These are phyloP conservation scores for Peziza echinospora DNA, from an alignment of 495 filamentous ascomycete genomes.

Conservation along the genomic window DNA sequence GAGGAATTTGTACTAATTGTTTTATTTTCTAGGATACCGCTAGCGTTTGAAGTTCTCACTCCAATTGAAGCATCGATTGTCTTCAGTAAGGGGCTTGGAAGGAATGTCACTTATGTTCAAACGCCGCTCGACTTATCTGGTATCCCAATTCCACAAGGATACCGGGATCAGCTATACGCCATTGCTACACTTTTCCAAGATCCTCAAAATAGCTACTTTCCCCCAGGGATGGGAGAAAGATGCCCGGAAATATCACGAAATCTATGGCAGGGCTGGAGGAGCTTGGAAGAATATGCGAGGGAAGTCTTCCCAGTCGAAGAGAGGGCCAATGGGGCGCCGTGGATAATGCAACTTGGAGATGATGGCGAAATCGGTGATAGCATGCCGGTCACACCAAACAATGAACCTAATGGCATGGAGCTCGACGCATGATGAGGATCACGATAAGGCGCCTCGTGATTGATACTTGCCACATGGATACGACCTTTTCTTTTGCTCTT, in stretches of 20 bases:
- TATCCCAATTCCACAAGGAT: constrained; percentile 70
- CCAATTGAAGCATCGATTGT: constrained; percentile 59
- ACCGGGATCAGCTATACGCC: constrained; percentile 66
- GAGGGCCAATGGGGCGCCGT: constrained; percentile 72
- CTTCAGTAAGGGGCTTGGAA: constrained; percentile 55
- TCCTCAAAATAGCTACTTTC: constrained; percentile 46
- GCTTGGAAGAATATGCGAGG: constrained; percentile 84
- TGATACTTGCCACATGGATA: too few species aligned
- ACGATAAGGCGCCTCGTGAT: too few species aligned
- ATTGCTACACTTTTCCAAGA: constrained; percentile 41
- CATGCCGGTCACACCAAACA: background rate
- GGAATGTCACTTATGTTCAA: constrained; percentile 53
- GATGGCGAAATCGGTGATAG: constrained; percentile 15
- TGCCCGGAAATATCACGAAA: constrained; percentile 45
- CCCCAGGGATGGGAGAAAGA: constrained; percentile 30
- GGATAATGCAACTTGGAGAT: constrained; percentile 41
- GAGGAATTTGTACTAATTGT: background rate
- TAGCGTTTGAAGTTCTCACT: constrained; percentile 79
- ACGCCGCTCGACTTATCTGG: constrained; percentile 54
- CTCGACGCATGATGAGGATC: background rate
- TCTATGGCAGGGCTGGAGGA: constrained; percentile 77
- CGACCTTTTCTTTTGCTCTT: too few species aligned
- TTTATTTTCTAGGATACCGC: constrained; percentile 71
- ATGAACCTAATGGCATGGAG: background rate
- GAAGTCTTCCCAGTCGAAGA: constrained; percentile 93